Conservation (phyloP, 2,329 filamentous ascomycete species). For the Malbranchea zuffiana region DNA sequence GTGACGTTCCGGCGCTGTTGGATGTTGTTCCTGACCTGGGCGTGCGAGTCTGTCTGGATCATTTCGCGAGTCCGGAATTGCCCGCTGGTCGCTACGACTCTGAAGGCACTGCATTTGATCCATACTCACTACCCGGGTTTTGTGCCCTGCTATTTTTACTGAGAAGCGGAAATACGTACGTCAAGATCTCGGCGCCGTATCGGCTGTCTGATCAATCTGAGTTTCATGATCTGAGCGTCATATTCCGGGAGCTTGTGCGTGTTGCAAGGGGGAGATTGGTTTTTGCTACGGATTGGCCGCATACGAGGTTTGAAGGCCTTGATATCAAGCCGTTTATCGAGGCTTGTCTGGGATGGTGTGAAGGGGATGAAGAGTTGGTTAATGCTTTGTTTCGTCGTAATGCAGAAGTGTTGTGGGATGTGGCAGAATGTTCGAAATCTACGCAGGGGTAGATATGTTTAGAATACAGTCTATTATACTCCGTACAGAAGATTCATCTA, state of each 20-base stretch:
- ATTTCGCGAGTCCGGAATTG: conserved; percentile 45
- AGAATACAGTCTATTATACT: conserved; percentile 1
- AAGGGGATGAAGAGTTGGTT: conserved; percentile 33
- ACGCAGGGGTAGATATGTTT: too few relatives aligned
- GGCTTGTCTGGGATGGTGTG: conserved; percentile 44
- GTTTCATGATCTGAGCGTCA: conserved; percentile 37
- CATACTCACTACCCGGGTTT: conserved; percentile 42
- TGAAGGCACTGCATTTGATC: conserved; percentile 23
- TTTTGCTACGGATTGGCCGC: conserved; percentile 55
- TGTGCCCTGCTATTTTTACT: conserved; percentile 39
- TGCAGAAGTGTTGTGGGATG: conserved; percentile 42
- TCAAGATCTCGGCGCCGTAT: conserved; percentile 51
- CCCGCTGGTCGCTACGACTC: conserved; percentile 11
- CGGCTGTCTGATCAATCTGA: conserved; percentile 39
- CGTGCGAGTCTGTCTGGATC: conserved; percentile 48
- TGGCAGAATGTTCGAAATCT: neutral
- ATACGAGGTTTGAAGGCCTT: conserved; percentile 49
- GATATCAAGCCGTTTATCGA: conserved; percentile 47
- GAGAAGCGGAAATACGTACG: conserved; percentile 39
- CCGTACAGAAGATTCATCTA: too few relatives aligned
- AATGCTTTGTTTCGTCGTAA: conserved; percentile 46
- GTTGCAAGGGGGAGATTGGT: conserved; percentile 39
- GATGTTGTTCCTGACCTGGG: conserved; percentile 39
- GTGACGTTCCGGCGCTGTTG: conserved; percentile 40
- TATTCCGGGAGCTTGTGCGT: conserved; percentile 41